Evolutionary conservation across 2,329 filamentous ascomycete species (phyloP), one percentile per base, ranked within the genome.

Genomic region (Aplosporella prunicola): DNA sequence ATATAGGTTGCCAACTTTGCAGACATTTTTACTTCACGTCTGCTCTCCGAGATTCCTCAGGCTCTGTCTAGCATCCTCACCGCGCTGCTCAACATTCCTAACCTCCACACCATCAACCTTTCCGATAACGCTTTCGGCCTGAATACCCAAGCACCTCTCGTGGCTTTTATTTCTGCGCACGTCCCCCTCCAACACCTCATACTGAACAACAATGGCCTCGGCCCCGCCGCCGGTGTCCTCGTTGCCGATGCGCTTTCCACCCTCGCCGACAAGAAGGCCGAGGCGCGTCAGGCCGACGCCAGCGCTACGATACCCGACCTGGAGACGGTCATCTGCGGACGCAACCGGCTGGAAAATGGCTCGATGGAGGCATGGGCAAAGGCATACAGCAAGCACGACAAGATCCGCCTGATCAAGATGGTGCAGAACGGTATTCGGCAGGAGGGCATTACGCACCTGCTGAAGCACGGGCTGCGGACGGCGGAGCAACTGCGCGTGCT

Each of bases 101-200:
- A 84, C 40, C 80, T 98, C 29, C 82, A 83, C 60, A 95, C 88
- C 20, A 75, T 98, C 63, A 93, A 96, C 63, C 74, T 98, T 26
- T 94, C 89, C 64, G 91, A 98, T 64, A 98, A 98, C 63, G 91
- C 91, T 30, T 98, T 98, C 54, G 91, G 91, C 40, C 77, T 95
- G 44, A 95, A 94, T 64, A 94, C 86, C 11, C 83, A 93, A 60
- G 87, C 85, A 23, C 91, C 89, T 8, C 76, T 98, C 32, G 84
- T 94, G 49, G 83, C 84, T 43, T 98, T 98, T 67, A 77, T 98
- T 44, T 80, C 83, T 39, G 74, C 80, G 41, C 89, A 96, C 64
- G 77, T 83, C 3, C 89, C 91, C 3, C 78, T 98, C 27, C 87
- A 88, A 62, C 88, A 95, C 62, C 76, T 98, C 18, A 86, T 93